Evolutionary conservation across 2,329 filamentous ascomycete species (phyloP).

Genomic region (Colletotrichum liaoningense): DNA sequence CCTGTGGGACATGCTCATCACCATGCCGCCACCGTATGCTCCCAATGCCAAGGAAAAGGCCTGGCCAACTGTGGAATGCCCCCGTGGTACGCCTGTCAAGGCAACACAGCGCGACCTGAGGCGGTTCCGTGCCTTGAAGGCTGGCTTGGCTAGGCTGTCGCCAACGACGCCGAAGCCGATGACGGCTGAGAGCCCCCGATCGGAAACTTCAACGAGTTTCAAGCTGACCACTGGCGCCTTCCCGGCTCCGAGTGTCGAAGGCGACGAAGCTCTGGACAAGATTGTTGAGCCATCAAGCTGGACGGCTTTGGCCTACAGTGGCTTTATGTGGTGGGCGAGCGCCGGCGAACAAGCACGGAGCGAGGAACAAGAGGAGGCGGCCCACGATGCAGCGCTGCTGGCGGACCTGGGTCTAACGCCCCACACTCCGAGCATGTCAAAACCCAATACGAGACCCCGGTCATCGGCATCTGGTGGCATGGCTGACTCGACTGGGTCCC

Average conservation of each 20-base stretch:
- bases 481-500: constrained; percentile 57
- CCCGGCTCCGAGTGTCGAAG: constrained; percentile 43
- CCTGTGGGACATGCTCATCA: constrained; percentile 90
- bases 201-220: constrained; percentile 40
- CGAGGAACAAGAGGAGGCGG: constrained; percentile 69
- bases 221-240: constrained; percentile 36
- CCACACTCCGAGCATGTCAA: constrained; percentile 41
- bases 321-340: constrained; percentile 92
- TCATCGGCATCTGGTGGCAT: constrained; percentile 49
- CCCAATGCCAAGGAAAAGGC: constrained; percentile 68
- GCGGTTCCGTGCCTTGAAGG: constrained; percentile 77
- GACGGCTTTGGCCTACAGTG: constrained; percentile 81
- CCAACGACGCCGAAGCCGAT: constrained; percentile 32
- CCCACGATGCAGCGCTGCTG: constrained; percentile 66
- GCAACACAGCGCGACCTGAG: constrained; percentile 92
- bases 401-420: constrained; percentile 54
- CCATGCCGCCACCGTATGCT: constrained; percentile 75
- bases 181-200: constrained; percentile 40
- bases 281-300: constrained; percentile 74
- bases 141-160: constrained; percentile 66
- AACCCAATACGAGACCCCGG: constrained; percentile 37
- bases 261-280: constrained; percentile 62
- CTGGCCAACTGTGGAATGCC: constrained; percentile 82
- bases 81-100: constrained; percentile 74
- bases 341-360: constrained; percentile 78